Evolutionary conservation across 2,329 filamentous ascomycete species (phyloP), one percentile per base, ranked within the genome.

Genomic region (Pseudogymnoascus sp.): DNA sequence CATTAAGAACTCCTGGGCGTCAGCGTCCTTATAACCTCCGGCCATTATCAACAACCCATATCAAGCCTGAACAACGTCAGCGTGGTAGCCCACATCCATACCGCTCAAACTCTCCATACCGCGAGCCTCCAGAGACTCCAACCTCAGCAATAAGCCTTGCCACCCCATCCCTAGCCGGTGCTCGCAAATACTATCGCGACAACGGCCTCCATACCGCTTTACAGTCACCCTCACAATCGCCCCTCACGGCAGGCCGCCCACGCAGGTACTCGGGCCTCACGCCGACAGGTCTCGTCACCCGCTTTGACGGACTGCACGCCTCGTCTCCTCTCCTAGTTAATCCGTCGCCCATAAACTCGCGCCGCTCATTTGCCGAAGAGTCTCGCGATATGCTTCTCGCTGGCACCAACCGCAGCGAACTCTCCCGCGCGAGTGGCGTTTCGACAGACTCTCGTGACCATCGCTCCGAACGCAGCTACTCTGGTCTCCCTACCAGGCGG

Each of bases 401-500:
- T 6, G 60, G 60, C 14, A 28, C 28, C 18, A 60, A 41, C 28
- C 16, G 22, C 22, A 47, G 30, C 37, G 60, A 61, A 11, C 54
- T 60, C 14, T 35, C 36, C 8, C 35, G 30, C 12, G 41, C 36
- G 12, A 58, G 60, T 14, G 37, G 43, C 16, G 43, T 37, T 25
- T 59, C 60, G 14, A 25, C 41, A 9, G 18, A 50, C 28, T 60
- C 43, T 18, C 43, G 30, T 14, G 25, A 50, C 18, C 30, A 59
- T 20, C 43, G 14, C 14, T 11, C 47, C 16, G 12, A 60, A 54
- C n/a, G 22, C 37, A 11, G 20, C 25, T 20, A 6, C 38, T 57
- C 57, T 61, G 9, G 16, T 16, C 8, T 37, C 64, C 47, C 66
- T 69, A 16, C 61, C 68, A 36, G 65, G 68, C 50, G 33, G 65